These are phyloP conservation scores for Gentiana dahurica DNA, from an alignment of 257 asterid species.

Conservation along the genomic window DNA sequence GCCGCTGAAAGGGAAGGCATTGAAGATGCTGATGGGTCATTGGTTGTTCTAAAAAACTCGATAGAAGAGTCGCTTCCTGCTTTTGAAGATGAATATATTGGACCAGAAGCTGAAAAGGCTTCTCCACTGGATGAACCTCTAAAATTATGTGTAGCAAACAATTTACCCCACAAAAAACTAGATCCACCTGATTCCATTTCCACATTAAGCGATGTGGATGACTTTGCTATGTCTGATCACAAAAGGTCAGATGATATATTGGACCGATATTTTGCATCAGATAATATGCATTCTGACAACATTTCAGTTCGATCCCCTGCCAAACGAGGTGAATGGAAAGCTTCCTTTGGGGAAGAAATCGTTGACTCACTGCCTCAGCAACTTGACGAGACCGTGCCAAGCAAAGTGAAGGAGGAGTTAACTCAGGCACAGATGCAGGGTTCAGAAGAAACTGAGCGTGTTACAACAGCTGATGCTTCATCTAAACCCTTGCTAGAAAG, in stretches of 20 bases:
- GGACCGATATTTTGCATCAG: conserved; percentile 15
- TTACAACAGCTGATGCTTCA: conserved; percentile 16
- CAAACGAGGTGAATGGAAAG: conserved; percentile 28
- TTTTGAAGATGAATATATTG: conserved; percentile 24
- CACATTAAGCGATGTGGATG: conserved; percentile 9
- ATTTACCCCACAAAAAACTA: conserved; percentile 25
- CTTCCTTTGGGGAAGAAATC: conserved; percentile 25
- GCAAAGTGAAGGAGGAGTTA: conserved; percentile 18
- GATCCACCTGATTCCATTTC: conserved; percentile 13
- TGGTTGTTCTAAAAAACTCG: conserved; percentile 17
- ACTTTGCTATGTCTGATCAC: conserved; percentile 18
- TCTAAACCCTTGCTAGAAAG: conserved; percentile 15
- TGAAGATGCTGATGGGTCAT: conserved; percentile 15
- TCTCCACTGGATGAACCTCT: conserved; percentile 16
- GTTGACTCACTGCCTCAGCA: conserved; percentile 18
- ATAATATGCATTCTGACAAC: conserved; percentile 15
- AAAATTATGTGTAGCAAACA: conserved; percentile 24
- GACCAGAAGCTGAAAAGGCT: conserved; percentile 17
- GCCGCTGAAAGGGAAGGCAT: conserved; percentile 15
- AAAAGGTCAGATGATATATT: conserved; percentile 15
- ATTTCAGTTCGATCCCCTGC: conserved; percentile 20
- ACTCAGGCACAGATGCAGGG: conserved; percentile 18
- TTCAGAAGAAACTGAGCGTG: conserved; percentile 18
- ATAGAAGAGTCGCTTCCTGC: conserved; percentile 22
- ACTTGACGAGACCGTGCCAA: conserved; percentile 15